Evolutionary conservation across 371 early-diverging fungal species (phyloP), one percentile per base, ranked within the genome.

Genomic region (Quaeritorhiza haematococci): DNA sequence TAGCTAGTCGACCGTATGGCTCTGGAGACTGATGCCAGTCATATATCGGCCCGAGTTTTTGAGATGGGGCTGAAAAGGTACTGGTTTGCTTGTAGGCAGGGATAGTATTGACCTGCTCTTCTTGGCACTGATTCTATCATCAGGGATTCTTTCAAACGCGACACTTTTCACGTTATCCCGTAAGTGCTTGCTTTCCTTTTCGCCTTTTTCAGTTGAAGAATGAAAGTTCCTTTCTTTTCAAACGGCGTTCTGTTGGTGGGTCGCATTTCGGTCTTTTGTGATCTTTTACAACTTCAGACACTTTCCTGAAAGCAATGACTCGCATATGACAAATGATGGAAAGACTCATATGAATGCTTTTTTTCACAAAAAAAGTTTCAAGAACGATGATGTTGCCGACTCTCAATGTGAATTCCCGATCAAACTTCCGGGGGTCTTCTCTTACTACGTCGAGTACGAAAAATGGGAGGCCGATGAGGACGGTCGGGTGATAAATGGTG

Each of bases 391-490:
- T 19, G 45, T 66, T n/a, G 13, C 64, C 27, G 88, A 90, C 62
- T 78, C 84, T 3, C 80, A 80, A 49, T 84, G 86, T 68, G 91
- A 92, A 53, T 62, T 94, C 54, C 59, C 59, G 5, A 69, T 94
- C 33, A 60, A 63, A 34, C 46, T 56, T 17, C 79, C 96, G 0
- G 96, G 96, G 28, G 90, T 88, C 2, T 96, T 82, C 65, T 89
- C 92, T 65, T 96, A 93, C 71, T 85, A 82, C 61, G 83, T 93
- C 42, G 83, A 85, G 62, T 87, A 88, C 69, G 60, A 61, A 30
- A 60, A 56, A 46, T 56, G 45, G 7, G 63, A 55, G 52, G 63
- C 42, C 13, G 23, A 17, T n/a, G 51, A 44, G 4, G 52, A 7
- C 53, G 43, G 30, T 30, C 50, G 72, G 58, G 44, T 58, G 53